Conservation (phyloP, 768 basidiomycete genomes). For the Cystofilobasidium bisporidii region DNA sequence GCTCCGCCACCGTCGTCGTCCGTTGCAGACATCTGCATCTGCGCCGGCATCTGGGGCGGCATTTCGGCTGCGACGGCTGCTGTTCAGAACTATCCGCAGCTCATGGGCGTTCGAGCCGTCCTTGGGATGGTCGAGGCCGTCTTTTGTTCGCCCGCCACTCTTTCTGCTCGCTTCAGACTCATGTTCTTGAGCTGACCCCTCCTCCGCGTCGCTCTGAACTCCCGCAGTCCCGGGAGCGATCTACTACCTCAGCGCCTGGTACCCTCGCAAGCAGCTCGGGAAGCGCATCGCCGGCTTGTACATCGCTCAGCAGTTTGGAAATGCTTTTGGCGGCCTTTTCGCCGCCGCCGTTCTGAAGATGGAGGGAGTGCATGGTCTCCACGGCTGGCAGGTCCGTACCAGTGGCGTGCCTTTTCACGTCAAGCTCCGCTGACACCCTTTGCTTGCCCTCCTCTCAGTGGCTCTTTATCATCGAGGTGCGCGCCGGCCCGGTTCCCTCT, state of each 20-base stretch:
- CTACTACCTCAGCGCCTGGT: slow-evolving; percentile 19
- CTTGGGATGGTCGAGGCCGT: slow-evolving; percentile 30
- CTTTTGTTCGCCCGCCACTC: background rate
- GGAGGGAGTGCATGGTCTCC: slow-evolving; percentile 18
- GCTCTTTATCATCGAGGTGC: slow-evolving; percentile 17
- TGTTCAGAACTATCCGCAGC: slow-evolving; percentile 29
- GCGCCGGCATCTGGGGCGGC: slow-evolving; percentile 30
- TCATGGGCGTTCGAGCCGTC: slow-evolving; percentile 30
- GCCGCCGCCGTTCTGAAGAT: slow-evolving; percentile 15
- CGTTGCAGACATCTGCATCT: slow-evolving; percentile 31
- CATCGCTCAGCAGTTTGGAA: slow-evolving; percentile 19
- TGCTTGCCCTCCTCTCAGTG: background rate
- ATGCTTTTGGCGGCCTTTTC: slow-evolving; percentile 18
- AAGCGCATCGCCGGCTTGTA: slow-evolving; percentile 26
- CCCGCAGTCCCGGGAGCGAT: background rate
- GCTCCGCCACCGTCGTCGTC: no score
- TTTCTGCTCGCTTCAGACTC: background rate
- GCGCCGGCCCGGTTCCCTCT: no score
- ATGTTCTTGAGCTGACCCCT: no score
- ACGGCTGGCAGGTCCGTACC: slow-evolving; percentile 14
- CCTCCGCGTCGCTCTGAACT: no score
- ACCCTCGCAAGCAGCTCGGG: slow-evolving; percentile 33
- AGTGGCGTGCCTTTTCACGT: no score
- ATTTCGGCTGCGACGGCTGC: slow-evolving; percentile 32
- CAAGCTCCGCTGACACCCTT: no score